A percentile compares a stretch with the other conserved stretches of the same genome.
Conservation (phyloP, 768 basidiomycete species). For the Podaxis sp. region DNA sequence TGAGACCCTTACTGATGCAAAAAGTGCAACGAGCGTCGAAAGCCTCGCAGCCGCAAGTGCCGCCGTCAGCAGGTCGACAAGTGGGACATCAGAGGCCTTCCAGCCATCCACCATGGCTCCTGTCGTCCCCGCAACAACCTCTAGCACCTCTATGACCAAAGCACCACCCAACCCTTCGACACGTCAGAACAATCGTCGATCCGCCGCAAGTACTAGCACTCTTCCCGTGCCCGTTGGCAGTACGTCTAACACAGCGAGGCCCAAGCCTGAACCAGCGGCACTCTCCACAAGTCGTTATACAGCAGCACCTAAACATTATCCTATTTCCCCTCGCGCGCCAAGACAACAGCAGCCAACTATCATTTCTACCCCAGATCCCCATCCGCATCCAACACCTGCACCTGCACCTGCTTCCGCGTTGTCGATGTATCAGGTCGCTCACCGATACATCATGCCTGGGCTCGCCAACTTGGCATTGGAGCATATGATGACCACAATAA, state of each 20-base stretch:
- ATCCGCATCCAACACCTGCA: constrained; percentile 64
- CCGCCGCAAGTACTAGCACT: constrained; percentile 22
- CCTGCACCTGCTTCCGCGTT: constrained; percentile 71
- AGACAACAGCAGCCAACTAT: constrained; percentile 35
- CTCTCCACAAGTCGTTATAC: constrained; percentile 32
- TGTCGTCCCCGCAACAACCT: constrained; percentile 24
- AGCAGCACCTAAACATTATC: constrained; percentile 38
- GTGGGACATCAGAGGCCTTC: constrained; percentile 29
- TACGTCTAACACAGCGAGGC: constrained; percentile 29
- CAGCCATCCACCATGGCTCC: constrained; percentile 23
- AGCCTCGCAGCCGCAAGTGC: constrained; percentile 32
- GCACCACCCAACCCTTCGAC: constrained; percentile 8
- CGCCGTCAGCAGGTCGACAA: constrained; percentile 30
- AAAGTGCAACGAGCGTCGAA: constrained; percentile 54
- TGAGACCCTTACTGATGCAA: constrained; percentile 37
- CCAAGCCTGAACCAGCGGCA: constrained; percentile 44
- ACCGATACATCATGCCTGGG: constrained; percentile 69
- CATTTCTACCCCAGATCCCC: constrained; percentile 55
- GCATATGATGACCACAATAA: constrained; percentile 71
- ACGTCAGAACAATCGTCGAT: constrained; percentile 21
- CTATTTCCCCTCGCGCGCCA: constrained; percentile 46
- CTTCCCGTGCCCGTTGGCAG: constrained; percentile 20
- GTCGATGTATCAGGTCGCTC: constrained; percentile 74
- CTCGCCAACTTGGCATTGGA: constrained; percentile 68
- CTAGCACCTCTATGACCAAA: constrained; percentile 16